Percentiles rank a stretch among this genome's conserved stretches.
These are phyloP conservation scores for Phanerochaete sordida DNA, from an alignment of 768 basidiomycete species.

Conservation along the genomic window DNA sequence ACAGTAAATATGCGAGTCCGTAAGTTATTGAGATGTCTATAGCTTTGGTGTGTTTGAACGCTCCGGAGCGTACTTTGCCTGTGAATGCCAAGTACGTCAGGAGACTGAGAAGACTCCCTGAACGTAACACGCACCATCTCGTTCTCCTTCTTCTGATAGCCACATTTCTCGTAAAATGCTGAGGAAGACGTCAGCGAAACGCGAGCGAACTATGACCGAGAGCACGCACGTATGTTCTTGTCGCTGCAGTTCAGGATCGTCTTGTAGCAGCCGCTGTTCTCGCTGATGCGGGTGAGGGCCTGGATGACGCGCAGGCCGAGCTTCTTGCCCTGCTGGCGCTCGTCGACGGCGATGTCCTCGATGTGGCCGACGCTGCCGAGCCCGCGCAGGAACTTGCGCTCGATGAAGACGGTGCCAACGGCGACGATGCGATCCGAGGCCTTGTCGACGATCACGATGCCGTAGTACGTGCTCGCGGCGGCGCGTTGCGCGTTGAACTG, in stretches of 20 bases:
- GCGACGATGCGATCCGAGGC: conserved; percentile 76
- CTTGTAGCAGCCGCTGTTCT: conserved; percentile 86
- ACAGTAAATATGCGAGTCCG: not conserved
- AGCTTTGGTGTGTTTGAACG: conserved; percentile 36
- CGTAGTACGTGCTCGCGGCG: conserved; percentile 67
- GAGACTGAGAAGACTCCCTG: not conserved
- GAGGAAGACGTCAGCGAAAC: conserved; percentile 8
- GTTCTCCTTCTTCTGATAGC: conserved; percentile 84
- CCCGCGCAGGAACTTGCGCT: conserved; percentile 90
- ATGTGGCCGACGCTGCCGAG: conserved; percentile 92
- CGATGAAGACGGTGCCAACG: conserved; percentile 81
- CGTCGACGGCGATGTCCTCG: conserved; percentile 95
- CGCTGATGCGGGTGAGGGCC: conserved; percentile 80
- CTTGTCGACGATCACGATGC: conserved; percentile 79
- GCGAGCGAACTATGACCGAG: not conserved
- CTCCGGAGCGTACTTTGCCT: conserved; percentile 61
- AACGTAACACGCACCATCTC: conserved; percentile 69
- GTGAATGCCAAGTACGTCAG: conserved; percentile 2
- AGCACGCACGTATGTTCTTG: conserved; percentile 80
- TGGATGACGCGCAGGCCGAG: conserved; percentile 86
- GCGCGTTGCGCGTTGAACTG: conserved; percentile 63
- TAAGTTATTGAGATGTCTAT: conserved; percentile 16
- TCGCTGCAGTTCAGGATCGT: conserved; percentile 95
- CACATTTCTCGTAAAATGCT: conserved; percentile 99
- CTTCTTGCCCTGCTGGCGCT: conserved; percentile 86